Evolutionary conservation across 768 basidiomycete genomes (phyloP).

Genomic region (Chalciporus sphaerocephalus): DNA sequence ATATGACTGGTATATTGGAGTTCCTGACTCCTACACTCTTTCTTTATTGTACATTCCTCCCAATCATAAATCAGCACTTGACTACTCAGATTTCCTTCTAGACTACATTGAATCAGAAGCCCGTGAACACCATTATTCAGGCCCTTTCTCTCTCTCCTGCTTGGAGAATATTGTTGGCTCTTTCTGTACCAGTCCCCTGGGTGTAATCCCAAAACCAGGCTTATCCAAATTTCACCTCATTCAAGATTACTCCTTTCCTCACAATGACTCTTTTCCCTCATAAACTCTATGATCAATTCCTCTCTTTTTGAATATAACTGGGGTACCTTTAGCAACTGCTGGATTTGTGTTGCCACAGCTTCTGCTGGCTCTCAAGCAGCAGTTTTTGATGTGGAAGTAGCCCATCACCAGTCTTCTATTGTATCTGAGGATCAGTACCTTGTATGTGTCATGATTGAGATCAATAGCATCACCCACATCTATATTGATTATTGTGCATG

Average conservation of each 20-base stretch:
- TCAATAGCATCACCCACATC: not conserved
- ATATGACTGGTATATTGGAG: slow-evolving; percentile 2
- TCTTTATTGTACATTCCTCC: not conserved
- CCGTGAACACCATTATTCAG: slow-evolving; percentile 30
- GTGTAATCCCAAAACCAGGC: slow-evolving; percentile 35
- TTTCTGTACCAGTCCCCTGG: slow-evolving; percentile 39
- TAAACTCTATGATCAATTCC: slow-evolving; percentile 27
- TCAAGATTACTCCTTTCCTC: slow-evolving; percentile 29
- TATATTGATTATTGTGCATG: slow-evolving; percentile 5
- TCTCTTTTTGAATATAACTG: slow-evolving; percentile 29
- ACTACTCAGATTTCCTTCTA: slow-evolving; percentile 23
- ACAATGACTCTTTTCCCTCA: slow-evolving; percentile 11
- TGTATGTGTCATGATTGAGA: not conserved
- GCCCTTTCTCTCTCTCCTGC: slow-evolving; percentile 22
- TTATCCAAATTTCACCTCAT: slow-evolving; percentile 27
- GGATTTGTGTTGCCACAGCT: slow-evolving; percentile 23
- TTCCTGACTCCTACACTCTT: not conserved
- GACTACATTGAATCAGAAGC: slow-evolving; percentile 33
- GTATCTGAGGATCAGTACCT: slow-evolving; percentile 14
- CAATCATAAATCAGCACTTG: not conserved
- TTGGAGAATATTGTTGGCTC: slow-evolving; percentile 41
- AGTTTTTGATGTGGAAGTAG: slow-evolving; percentile 36
- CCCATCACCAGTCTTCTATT: slow-evolving; percentile 34
- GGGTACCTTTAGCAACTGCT: slow-evolving; percentile 30
- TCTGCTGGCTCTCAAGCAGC: slow-evolving; percentile 34